phyloP scores from a whole-genome alignment of 2,329 filamentous ascomycete genomes.

The Waltergamsia citrina region DNA sequence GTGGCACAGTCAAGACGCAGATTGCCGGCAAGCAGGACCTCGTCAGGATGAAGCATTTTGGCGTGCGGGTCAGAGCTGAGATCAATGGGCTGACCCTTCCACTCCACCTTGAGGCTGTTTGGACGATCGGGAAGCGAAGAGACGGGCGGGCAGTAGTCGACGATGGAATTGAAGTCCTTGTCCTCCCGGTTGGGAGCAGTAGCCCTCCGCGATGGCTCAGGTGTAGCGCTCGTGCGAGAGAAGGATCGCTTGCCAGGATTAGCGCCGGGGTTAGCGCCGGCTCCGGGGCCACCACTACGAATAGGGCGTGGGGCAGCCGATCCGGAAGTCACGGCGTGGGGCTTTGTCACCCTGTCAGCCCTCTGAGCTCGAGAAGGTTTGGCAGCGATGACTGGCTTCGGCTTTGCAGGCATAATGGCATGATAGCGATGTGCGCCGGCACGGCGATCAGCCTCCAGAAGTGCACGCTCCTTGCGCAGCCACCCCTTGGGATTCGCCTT shows the following conservation, averaged over 20 bases:
- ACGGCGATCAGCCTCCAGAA: slow-evolving; percentile 36
- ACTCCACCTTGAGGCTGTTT: slow-evolving; percentile 73
- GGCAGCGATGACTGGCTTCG: slow-evolving; percentile 10
- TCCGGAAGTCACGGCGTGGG: slow-evolving; percentile 10
- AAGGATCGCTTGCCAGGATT: slow-evolving; percentile 11
- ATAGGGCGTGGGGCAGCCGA: slow-evolving; percentile 21
- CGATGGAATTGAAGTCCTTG: slow-evolving; percentile 65
- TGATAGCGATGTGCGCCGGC: slow-evolving; percentile 27
- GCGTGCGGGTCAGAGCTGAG: slow-evolving; percentile 63
- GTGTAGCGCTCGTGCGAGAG: slow-evolving; percentile 32
- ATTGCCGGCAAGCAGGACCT: slow-evolving; percentile 66
- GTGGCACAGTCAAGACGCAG: slow-evolving; percentile 78
- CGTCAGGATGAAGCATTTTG: slow-evolving; percentile 65
- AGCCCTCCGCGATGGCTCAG: slow-evolving; percentile 39
- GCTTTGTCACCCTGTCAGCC: slow-evolving; percentile 24
- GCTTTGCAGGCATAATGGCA: slow-evolving; percentile 33
- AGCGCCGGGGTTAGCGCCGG: not conserved
- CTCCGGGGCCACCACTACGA: slow-evolving; percentile 17
- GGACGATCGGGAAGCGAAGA: slow-evolving; percentile 54
- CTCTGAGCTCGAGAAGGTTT: slow-evolving; percentile 18
- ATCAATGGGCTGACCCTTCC: slow-evolving; percentile 75
- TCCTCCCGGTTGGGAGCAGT: slow-evolving; percentile 67
- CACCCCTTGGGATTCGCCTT: slow-evolving; percentile 32
- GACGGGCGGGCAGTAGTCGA: slow-evolving; percentile 63
- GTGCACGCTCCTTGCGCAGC: slow-evolving; percentile 39